phyloP scores from a whole-genome alignment of 805 yeast species.

The Myxozyma neglecta region DNA sequence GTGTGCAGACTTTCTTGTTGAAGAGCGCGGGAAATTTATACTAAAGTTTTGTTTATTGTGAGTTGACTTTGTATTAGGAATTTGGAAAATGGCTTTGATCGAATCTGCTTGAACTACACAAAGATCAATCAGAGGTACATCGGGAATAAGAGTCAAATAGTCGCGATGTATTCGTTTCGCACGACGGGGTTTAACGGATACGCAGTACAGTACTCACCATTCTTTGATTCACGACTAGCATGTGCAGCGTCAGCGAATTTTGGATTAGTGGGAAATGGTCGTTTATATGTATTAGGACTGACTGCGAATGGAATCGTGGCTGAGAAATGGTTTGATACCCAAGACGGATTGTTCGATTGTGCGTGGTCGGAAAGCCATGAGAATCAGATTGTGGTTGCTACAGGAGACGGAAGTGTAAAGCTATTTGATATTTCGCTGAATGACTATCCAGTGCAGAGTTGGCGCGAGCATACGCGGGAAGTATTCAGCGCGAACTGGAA shows the following conservation, averaged over 20 bases:
- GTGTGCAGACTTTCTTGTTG: background rate
- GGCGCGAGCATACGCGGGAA: slow-evolving; percentile 74
- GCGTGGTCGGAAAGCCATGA: slow-evolving; percentile 92
- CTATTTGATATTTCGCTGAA: slow-evolving; percentile 66
- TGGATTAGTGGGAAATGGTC: slow-evolving; percentile 93
- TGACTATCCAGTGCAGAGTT: slow-evolving; percentile 70
- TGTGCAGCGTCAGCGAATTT: slow-evolving; percentile 90
- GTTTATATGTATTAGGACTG: slow-evolving; percentile 68
- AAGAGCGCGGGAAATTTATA: no score
- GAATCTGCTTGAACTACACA: background rate
- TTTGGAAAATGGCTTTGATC: background rate
- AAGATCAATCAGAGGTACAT: background rate
- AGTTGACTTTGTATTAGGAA: background rate
- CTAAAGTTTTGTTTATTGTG: background rate
- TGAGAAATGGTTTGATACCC: slow-evolving; percentile 66
- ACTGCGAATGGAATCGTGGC: slow-evolving; percentile 58
- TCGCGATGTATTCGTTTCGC: slow-evolving; percentile 26
- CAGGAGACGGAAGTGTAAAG: slow-evolving; percentile 88
- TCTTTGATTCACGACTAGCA: slow-evolving; percentile 82
- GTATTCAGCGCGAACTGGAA: slow-evolving; percentile 77
- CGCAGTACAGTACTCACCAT: slow-evolving; percentile 86
- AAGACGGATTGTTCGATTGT: slow-evolving; percentile 85
- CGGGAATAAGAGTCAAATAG: background rate
- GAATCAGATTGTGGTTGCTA: slow-evolving; percentile 76
- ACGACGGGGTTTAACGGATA: slow-evolving; percentile 76